These are phyloP conservation scores for Tieghemostelium lacteum DNA, from an alignment of 78 protist species.

Conservation along the genomic window DNA sequence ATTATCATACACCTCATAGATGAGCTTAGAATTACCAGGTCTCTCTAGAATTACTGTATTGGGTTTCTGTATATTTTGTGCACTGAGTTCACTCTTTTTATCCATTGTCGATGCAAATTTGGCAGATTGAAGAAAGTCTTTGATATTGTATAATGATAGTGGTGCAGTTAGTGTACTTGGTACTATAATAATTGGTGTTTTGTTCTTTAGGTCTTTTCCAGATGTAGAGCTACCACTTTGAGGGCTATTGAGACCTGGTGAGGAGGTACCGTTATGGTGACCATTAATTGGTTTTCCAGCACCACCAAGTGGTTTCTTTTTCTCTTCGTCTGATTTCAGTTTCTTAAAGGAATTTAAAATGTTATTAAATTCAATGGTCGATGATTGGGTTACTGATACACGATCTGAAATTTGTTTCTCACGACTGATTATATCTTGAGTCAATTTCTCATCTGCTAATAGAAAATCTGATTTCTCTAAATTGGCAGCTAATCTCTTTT, in stretches of 20 bases:
- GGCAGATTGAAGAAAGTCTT: slow-evolving; percentile 40
- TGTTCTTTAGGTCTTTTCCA: background rate
- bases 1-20: slow-evolving; percentile 61
- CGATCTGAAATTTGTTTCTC: slow-evolving; percentile 35
- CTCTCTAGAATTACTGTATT: slow-evolving; percentile 27
- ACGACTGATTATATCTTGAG: slow-evolving; percentile 27
- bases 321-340: slow-evolving; percentile 49
- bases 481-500: slow-evolving; percentile 13
- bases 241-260: background rate
- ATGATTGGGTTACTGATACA: slow-evolving; percentile 25
- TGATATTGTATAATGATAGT: slow-evolving; percentile 43
- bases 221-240: background rate
- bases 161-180: slow-evolving; percentile 64
- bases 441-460: slow-evolving; percentile 30
- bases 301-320: no score
- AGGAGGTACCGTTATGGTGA: background rate
- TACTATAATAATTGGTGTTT: slow-evolving; percentile 80
- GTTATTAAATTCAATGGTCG: background rate
- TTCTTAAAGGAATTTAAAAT: slow-evolving; percentile 45
- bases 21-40: slow-evolving; percentile 23
- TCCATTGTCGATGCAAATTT: slow-evolving; percentile 41
- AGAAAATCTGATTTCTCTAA: slow-evolving; percentile 11
- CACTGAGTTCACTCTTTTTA: slow-evolving; percentile 43
- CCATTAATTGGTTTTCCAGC: background rate
- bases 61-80: slow-evolving; percentile 49